Evolutionary conservation across 1,284 basidiomycete genomes (phyloP), one percentile per base, ranked within the genome.

Genomic region (Pyrrhoderma noxium): DNA sequence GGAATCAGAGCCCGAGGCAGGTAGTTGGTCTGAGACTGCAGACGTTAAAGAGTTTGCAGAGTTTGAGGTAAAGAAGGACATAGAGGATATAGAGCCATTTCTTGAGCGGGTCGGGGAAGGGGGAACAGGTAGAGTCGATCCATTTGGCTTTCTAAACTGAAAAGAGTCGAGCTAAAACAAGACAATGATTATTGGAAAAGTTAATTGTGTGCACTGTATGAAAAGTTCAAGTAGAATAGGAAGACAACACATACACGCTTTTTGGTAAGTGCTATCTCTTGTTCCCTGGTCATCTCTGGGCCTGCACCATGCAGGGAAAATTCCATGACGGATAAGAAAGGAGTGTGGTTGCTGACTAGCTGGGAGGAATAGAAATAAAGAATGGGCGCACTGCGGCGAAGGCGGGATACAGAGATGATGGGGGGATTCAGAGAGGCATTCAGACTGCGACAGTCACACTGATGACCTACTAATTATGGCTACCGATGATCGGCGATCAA

Each of bases 161-260:
- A 86, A 86, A 21, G 77, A 73, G 54, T 80, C 77, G 61, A 86
- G 77, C 83, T 86, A 60, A 61, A 49, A 2, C 21, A 18, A 14
- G 53, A 50, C 50, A 39, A 14, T 11, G 5, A 11, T 31, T 31
- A 31, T 31, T 5, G 27, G 11, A 5, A 31, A 5, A 31, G 27
- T 31, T 38, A 48, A 39, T 45, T 14, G 39, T 8, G 42, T 35
- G 55, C 58, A 27, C 14, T 16, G 19, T n/a, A 49, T 18, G 14
- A 5, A 31, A 31, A 11, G 27, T n/a, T n/a, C n/a, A n/a, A n/a
- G n/a, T n/a, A n/a, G n/a, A n/a, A n/a, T n/a, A n/a, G n/a, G n/a
- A n/a, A n/a, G n/a, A n/a, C n/a, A 11, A 31, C n/a, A 49, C 54
- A 5, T 54, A 77, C 77, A 68, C 73, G 72, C 60, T 72, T 71